Evolutionary conservation across 139 green algal species (phyloP).

Genomic region (Raphidocelis subcapitata): DNA sequence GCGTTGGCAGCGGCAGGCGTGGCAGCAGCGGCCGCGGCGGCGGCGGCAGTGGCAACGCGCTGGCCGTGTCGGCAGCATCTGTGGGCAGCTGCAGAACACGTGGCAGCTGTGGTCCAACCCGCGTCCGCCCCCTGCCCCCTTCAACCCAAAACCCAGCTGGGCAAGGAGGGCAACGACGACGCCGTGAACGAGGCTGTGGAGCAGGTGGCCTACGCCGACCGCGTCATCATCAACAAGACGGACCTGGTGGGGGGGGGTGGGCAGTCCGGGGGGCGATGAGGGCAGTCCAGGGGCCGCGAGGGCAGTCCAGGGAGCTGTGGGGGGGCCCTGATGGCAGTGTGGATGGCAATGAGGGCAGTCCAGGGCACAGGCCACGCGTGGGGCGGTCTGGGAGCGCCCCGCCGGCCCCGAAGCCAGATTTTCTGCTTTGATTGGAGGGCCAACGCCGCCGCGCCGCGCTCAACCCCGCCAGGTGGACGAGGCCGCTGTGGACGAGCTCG

Average conservation of each 20-base stretch:
- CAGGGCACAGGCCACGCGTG: not conserved
- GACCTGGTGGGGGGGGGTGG: slow-evolving; percentile 64
- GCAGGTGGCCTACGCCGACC: slow-evolving; percentile 95
- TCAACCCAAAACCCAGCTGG: not conserved
- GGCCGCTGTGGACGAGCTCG: slow-evolving; percentile 45
- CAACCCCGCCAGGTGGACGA: slow-evolving; percentile 5
- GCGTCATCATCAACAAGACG: slow-evolving; percentile 95
- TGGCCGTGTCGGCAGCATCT: too few species aligned
- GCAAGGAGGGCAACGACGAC: slow-evolving; percentile 32
- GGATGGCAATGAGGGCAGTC: too few species aligned
- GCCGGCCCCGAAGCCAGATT: not conserved
- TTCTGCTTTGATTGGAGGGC: not conserved
- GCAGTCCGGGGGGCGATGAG: not conserved
- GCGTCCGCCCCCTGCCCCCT: not conserved
- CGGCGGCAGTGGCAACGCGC: too few species aligned
- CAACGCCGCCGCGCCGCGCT: too few species aligned
- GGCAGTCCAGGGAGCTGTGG: not conserved
- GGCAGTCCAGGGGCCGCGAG: too few species aligned
- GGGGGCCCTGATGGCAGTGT: not conserved
- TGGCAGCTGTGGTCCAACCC: too few species aligned
- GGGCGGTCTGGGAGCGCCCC: too few species aligned
- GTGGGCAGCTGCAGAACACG: too few species aligned
- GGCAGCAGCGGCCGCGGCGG: too few species aligned
- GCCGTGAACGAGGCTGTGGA: slow-evolving; percentile 90
- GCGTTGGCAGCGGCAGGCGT: too few species aligned